Evolutionary conservation across 169 alveolate species (phyloP), one percentile per base, ranked within the genome.

Genomic region (Plasmodium inui): DNA sequence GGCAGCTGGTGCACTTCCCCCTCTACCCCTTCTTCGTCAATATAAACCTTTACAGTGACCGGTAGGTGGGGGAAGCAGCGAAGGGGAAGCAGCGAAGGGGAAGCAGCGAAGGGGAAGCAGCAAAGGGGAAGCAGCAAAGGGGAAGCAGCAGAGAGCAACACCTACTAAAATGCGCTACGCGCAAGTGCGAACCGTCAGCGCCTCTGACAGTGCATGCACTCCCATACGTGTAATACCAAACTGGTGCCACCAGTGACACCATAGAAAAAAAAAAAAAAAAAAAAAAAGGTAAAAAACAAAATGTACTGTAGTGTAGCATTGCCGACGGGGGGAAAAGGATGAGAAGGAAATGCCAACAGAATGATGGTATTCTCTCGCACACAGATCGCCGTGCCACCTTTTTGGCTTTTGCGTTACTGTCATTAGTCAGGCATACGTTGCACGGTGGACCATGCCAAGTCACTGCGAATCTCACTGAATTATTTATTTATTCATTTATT

Each of bases 21-120:
- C 85, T 85, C 61, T 85, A 85, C 46, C 93, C 93, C 22, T 85
- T 85, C 67, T 85, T 70, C 44, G 93, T 85, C 55, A 85, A 85
- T 37, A 85, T 85, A 19, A 85, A 85, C 70, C 10, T 85, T 34
- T 85, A 85, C 55, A 50, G 81, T 28, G 93, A 85, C 44, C 76
- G 79, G 10, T 85, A 76, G 26, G 7, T 41, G 0, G 22, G 81
- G 5, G 8, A 32, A 34, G 26, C 2, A 7, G 57, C 10, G 5
- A 8, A 9, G 41, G 84, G 2, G 41, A 78, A 5, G 67, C 6
- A 4, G 22, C 30, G 71, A 4, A 2, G 22, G 26, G 7, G 71
- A 2, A 9, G n/a, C n/a, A 12, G 22, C 3, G 22, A 17, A n/a
- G n/a, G n/a, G n/a, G 28, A 10, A 53, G 39, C 39, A 3, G 39